Percentiles rank a stretch among this genome's conserved stretches.
Evolutionary conservation across 2,329 filamentous ascomycete species (phyloP).

Genomic region (Fusarium fracticaudum): DNA sequence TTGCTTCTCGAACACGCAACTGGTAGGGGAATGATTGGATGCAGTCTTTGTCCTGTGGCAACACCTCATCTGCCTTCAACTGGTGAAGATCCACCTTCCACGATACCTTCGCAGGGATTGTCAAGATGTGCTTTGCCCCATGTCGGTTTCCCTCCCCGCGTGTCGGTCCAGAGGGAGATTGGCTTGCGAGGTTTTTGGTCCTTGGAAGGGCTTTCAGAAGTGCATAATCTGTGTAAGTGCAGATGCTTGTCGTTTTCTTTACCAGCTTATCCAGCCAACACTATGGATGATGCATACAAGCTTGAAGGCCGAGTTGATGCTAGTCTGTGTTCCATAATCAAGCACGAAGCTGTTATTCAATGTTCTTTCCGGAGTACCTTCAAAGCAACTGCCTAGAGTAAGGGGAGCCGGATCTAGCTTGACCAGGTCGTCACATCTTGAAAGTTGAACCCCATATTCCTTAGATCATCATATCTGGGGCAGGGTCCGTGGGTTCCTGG

Average conservation of each 20-base stretch:
- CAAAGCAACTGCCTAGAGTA: neutral
- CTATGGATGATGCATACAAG: slow-evolving; percentile 4
- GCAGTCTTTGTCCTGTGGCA: slow-evolving; percentile 2
- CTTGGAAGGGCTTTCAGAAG: neutral
- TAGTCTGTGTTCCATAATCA: neutral
- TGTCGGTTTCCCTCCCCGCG: neutral
- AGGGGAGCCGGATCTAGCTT: slow-evolving; percentile 13
- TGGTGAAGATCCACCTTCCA: slow-evolving; percentile 36
- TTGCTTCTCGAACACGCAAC: slow-evolving; percentile 24
- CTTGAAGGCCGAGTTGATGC: slow-evolving; percentile 1
- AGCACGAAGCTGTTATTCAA: neutral
- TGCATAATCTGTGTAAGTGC: slow-evolving; percentile 8
- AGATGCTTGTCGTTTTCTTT: slow-evolving; percentile 29
- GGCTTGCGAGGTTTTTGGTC: slow-evolving; percentile 1
- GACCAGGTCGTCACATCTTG: slow-evolving; percentile 19
- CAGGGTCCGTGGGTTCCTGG: slow-evolving; percentile 38
- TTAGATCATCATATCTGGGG: slow-evolving; percentile 28
- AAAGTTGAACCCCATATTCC: slow-evolving; percentile 9
- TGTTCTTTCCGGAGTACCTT: neutral
- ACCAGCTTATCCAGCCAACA: slow-evolving; percentile 4
- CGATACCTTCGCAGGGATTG: slow-evolving; percentile 19
- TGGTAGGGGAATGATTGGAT: slow-evolving; percentile 30
- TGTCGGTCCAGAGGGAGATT: slow-evolving; percentile 28
- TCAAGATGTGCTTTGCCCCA: slow-evolving; percentile 24
- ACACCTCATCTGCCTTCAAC: slow-evolving; percentile 27